phyloP scores from a whole-genome alignment of 2,329 filamentous ascomycete species.

The Ascochyta fabae region DNA sequence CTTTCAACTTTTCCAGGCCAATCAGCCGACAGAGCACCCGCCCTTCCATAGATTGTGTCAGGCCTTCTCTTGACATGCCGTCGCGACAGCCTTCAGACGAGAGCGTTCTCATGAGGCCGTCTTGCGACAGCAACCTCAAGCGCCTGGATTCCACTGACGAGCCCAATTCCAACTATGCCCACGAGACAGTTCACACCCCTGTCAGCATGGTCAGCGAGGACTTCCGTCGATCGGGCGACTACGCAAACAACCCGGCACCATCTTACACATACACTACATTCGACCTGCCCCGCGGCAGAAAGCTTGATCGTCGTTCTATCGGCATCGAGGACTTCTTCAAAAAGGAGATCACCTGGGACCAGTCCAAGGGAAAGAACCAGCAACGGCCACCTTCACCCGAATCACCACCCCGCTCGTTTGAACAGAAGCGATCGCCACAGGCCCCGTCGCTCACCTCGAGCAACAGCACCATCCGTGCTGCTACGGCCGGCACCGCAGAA shows the following conservation, averaged over 20 bases:
- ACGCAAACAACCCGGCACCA: slow-evolving; percentile 62
- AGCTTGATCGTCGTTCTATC: slow-evolving; percentile 66
- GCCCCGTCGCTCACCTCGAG: slow-evolving; percentile 50
- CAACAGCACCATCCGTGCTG: slow-evolving; percentile 55
- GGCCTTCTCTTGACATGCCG: slow-evolving; percentile 44
- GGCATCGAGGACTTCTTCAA: slow-evolving; percentile 49
- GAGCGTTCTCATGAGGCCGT: slow-evolving; percentile 46
- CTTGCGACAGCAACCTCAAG: slow-evolving; percentile 46
- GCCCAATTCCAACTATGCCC: slow-evolving; percentile 66
- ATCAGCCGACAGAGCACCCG: slow-evolving; percentile 73
- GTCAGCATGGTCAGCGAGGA: slow-evolving; percentile 75
- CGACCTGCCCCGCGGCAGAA: slow-evolving; percentile 80
- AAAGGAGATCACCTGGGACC: slow-evolving; percentile 67
- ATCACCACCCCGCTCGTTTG: slow-evolving; percentile 48
- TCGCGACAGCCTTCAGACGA: slow-evolving; percentile 48
- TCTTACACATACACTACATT: slow-evolving; percentile 91
- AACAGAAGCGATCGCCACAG: slow-evolving; percentile 31
- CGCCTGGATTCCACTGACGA: slow-evolving; percentile 52
- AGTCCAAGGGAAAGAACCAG: slow-evolving; percentile 40
- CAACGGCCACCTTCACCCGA: slow-evolving; percentile 48
- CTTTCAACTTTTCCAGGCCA: slow-evolving; percentile 94
- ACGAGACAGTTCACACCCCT: slow-evolving; percentile 72
- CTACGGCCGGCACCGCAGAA: slow-evolving; percentile 58
- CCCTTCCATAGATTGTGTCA: slow-evolving; percentile 52
- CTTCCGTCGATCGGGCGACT: slow-evolving; percentile 63